A percentile compares a stretch with the other conserved stretches of the same genome.
Conservation (phyloP, 768 basidiomycete species). For the Boletus huronensis region DNA sequence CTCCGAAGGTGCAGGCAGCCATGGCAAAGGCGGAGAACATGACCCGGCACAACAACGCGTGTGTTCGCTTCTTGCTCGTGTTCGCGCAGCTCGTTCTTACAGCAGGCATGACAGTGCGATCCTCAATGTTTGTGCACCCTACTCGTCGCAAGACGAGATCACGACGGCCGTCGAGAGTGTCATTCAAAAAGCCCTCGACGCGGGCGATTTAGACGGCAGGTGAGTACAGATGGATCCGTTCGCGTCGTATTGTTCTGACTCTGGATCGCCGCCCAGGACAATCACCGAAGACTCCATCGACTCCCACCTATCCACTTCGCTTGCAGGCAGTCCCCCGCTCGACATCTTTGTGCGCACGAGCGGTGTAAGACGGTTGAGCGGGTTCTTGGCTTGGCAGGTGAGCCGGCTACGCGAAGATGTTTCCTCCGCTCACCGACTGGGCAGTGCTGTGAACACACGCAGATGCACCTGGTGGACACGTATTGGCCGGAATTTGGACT, state of each 20-base stretch:
- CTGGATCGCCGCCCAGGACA: slow-evolving; percentile 25
- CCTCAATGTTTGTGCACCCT: slow-evolving; percentile 91
- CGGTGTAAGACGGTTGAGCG: slow-evolving; percentile 61
- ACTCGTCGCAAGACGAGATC: slow-evolving; percentile 90
- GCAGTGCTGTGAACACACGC: slow-evolving; percentile 78
- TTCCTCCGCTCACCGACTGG: not conserved
- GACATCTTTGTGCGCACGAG: slow-evolving; percentile 91
- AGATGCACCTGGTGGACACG: slow-evolving; percentile 77
- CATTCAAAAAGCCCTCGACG: slow-evolving; percentile 34
- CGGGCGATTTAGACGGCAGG: slow-evolving; percentile 30
- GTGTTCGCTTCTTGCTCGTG: not conserved
- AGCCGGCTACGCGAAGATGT: slow-evolving; percentile 18
- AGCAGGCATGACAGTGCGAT: slow-evolving; percentile 57
- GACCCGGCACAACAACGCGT: slow-evolving; percentile 75
- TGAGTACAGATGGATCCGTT: not conserved
- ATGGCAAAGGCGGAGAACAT: slow-evolving; percentile 68
- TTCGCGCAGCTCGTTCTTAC: not conserved
- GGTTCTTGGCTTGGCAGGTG: slow-evolving; percentile 96
- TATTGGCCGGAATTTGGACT: slow-evolving; percentile 96
- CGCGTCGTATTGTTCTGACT: slow-evolving; percentile 1
- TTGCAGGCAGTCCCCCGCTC: slow-evolving; percentile 69
- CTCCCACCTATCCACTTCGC: slow-evolving; percentile 60
- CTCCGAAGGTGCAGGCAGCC: slow-evolving; percentile 66
- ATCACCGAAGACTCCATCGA: slow-evolving; percentile 71
- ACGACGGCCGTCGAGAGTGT: slow-evolving; percentile 58